phyloP scores from a whole-genome alignment of 1,284 basidiomycete species.

The Cutaneotrichosporon sp. region DNA sequence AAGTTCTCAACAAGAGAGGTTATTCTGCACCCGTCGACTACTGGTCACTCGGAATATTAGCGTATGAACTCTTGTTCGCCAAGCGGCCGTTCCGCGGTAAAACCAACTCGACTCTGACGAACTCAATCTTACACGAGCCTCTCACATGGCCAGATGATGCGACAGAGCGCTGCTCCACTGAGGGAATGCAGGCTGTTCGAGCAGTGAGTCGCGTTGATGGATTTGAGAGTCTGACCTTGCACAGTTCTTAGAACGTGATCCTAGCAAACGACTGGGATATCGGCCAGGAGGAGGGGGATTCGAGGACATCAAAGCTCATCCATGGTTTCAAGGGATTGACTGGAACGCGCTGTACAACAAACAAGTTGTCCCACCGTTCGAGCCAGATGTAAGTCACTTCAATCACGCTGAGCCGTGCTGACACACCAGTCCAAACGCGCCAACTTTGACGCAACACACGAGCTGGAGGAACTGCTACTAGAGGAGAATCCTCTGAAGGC shows the following conservation, averaged over 20 bases:
- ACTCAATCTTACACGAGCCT: constrained; percentile 65
- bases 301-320: constrained; percentile 69
- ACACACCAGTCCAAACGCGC: constrained; percentile 79
- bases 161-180: constrained; percentile 36
- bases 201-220: constrained; percentile 25
- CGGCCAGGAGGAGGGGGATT: constrained; percentile 71
- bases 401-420: background rate
- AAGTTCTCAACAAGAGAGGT: constrained; percentile 64
- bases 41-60: constrained; percentile 92
- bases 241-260: constrained; percentile 81
- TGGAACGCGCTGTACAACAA: constrained; percentile 82
- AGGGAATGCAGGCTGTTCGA: constrained; percentile 47
- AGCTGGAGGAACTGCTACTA: constrained; percentile 87
- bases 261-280: constrained; percentile 73
- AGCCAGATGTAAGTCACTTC: constrained; percentile 67
- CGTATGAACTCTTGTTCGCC: constrained; percentile 86
- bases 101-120: constrained; percentile 82
- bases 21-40: constrained; percentile 91
- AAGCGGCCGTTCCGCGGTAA: constrained; percentile 86
- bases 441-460: constrained; percentile 98
- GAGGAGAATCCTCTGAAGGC: constrained; percentile 98
- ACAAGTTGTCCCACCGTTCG: constrained; percentile 74
- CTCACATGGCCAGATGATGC: constrained; percentile 49
- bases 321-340: constrained; percentile 82
- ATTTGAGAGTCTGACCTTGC: background rate